Conservation (phyloP, 768 basidiomycete genomes). For the Cystofilobasidium bisporidii region DNA sequence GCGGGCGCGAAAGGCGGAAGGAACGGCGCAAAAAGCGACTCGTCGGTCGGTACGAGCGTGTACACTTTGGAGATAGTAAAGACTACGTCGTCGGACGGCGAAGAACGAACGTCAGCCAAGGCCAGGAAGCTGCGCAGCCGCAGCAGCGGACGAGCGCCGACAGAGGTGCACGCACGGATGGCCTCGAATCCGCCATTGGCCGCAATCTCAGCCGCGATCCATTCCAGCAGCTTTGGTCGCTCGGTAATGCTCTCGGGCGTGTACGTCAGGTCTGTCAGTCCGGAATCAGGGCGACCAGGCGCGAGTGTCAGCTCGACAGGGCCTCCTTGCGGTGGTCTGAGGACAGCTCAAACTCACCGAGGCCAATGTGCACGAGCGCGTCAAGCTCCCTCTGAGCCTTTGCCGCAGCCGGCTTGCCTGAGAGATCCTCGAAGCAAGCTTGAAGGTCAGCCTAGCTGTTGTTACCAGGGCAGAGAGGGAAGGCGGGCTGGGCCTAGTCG, state of each 20-base stretch:
- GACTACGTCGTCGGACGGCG: conserved; percentile 16
- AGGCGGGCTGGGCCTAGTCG: no score
- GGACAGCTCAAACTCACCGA: no score
- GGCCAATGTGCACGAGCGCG: neutral
- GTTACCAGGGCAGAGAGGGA: no score
- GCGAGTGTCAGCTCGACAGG: no score
- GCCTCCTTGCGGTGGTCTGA: no score
- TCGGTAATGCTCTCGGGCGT: neutral
- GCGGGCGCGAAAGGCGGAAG: conserved; percentile 12
- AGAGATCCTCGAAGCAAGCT: no score
- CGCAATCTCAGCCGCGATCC: neutral
- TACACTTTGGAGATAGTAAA: conserved; percentile 11
- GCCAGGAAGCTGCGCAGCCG: neutral
- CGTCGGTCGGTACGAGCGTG: conserved; percentile 7
- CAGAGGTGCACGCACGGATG: neutral
- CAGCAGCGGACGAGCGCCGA: neutral
- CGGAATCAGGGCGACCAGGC: no score
- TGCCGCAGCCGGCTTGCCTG: neutral
- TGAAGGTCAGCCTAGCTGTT: no score
- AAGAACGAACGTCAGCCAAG: no score
- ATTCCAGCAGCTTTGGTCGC: neutral
- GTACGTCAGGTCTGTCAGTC: conserved; percentile 8
- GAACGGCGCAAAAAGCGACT: conserved; percentile 9
- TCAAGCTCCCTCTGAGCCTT: conserved; percentile 13
- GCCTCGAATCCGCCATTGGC: conserved; percentile 5